phyloP scores from a whole-genome alignment of 331 rosid genomes.

The Acacia pycnantha region DNA sequence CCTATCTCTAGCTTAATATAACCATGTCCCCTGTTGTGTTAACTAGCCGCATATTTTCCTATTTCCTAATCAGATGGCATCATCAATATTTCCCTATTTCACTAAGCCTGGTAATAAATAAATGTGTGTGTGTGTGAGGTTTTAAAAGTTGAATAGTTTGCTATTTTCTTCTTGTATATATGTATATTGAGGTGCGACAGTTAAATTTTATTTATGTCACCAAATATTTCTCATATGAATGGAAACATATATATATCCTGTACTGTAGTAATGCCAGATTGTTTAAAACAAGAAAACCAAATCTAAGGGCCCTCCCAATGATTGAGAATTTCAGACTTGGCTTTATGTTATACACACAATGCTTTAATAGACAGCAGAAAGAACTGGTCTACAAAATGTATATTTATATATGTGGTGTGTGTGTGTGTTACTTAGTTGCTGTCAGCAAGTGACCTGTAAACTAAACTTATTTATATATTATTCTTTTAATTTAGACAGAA shows the following conservation, averaged over 20 bases:
- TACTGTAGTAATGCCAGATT: background rate
- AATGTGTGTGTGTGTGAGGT: background rate
- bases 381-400: background rate
- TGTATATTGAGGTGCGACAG: background rate
- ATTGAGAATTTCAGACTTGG: background rate
- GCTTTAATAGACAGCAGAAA: background rate
- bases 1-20: background rate
- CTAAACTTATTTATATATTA: background rate
- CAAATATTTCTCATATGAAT: background rate
- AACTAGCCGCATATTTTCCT: background rate
- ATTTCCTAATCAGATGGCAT: background rate
- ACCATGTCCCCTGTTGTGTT: background rate
- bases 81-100: background rate
- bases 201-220: background rate
- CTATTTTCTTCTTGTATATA: background rate
- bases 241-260: background rate
- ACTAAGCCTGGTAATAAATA: background rate
- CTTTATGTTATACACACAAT: background rate
- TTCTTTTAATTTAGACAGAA: background rate
- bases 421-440: background rate
- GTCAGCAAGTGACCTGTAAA: background rate
- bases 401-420: background rate
- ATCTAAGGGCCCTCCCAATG: background rate
- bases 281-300: background rate
- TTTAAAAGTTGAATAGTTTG: background rate